These are phyloP conservation scores for Colletotrichum spaethianum DNA, from an alignment of 2,329 filamentous ascomycete species.

Conservation along the genomic window DNA sequence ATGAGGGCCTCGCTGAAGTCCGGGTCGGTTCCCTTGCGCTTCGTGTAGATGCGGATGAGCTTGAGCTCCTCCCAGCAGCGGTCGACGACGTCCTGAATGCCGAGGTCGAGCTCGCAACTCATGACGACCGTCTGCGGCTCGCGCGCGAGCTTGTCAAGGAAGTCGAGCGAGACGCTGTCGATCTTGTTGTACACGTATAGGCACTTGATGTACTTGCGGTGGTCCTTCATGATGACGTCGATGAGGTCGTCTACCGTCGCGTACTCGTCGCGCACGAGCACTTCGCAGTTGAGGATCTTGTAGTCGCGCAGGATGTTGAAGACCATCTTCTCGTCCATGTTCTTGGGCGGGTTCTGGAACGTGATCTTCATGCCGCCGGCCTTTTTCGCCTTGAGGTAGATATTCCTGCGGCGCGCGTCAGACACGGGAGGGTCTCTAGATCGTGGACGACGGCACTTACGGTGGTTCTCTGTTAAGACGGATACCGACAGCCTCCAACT, in stretches of 20 bases:
- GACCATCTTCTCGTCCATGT: constrained; percentile 97
- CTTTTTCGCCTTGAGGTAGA: constrained; percentile 96
- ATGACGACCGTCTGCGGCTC: constrained; percentile 97
- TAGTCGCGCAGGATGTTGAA: constrained; percentile 98
- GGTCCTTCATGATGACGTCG: constrained; percentile 99
- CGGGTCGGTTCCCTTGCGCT: constrained; percentile 92
- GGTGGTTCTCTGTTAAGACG: constrained; percentile 92
- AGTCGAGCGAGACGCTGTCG: constrained; percentile 93
- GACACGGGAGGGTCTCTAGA: not conserved
- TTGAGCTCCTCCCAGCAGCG: constrained; percentile 94
- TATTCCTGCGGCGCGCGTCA: constrained; percentile 74
- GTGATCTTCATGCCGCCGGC: constrained; percentile 99
- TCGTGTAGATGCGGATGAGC: constrained; percentile 95
- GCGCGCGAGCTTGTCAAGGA: constrained; percentile 90
- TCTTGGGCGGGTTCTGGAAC: constrained; percentile 89
- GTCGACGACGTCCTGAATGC: constrained; percentile 93
- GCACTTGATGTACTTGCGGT: constrained; percentile 95
- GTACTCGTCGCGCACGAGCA: constrained; percentile 93
- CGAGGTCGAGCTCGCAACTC: constrained; percentile 96
- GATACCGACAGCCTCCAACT: constrained; percentile 96
- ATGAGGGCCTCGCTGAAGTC: constrained; percentile 94
- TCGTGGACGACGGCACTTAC: constrained; percentile 60
- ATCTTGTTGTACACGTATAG: constrained; percentile 99
- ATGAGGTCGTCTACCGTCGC: constrained; percentile 98
- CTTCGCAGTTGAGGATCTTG: constrained; percentile 98